Base-by-base conservation (phyloP, 2,329 filamentous ascomycete species). In the Penicillium sp. region DNA sequence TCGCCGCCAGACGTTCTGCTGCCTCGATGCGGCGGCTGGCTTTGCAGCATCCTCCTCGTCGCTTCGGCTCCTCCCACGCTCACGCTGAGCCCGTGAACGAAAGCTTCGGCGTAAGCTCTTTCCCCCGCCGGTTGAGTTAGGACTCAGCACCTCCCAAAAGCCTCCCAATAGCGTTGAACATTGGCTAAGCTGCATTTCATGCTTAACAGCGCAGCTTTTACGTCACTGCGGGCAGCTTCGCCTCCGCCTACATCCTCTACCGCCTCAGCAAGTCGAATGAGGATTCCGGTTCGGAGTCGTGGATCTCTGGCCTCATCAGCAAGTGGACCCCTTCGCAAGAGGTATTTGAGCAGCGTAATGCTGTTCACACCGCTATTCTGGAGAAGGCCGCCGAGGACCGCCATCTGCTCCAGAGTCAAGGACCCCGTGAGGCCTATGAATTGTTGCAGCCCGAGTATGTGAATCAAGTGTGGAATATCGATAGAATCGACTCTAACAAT, bases 381-480 rank as follows among this genome's bases (percentile, higher is more conserved):
- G 79, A 84, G 68, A 76, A 79, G 65, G 81, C 80, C 16, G 81
- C 77, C 23, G 66, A 71, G 35, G 81, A 86, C 60, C 69, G 78
- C 45, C 77, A 81, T 51, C 60, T 85, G 51, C 83, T 83, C 59
- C 68, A 73, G 19, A 70, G 65, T 43, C 63, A 65, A 40, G 55
- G 52, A 18, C 56, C 56, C 14, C 56, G 65, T 15, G 65, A 71
- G 50, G 69, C 65, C 38, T 67, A 80, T 30, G 72, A 79, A 14
- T 62, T 85, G 62, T 77, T 67, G 58, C 80, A 77, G 54, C 80
- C 78, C 21, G 82, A 86, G 82, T 86, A 76, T 47, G 81, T 77
- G 38, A 27, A 36, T 15, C 13, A 15, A 13, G 16, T 17, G 4
- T 31, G 8, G 15, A 15, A 25, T 10, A 4, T 16, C 9, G 9